Conservation (phyloP, 352 stramenopile genomes). For the Phytopythium chamaehyphon region DNA sequence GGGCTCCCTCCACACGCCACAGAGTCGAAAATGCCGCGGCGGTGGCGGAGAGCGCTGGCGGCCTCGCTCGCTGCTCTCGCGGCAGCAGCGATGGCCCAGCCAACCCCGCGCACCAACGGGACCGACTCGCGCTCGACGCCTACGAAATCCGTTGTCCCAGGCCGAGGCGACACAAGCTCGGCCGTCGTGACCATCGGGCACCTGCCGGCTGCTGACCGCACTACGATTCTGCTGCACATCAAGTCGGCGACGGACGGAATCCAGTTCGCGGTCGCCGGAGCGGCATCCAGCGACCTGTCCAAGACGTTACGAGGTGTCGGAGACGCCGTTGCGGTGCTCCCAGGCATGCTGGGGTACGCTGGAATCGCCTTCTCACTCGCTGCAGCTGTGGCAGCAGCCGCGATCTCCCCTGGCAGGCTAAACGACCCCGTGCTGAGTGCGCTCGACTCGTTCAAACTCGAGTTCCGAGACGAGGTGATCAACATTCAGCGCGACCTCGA, state of each 20-base stretch:
- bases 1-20: no score
- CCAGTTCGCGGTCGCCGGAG: conserved; percentile 30
- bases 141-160: not conserved
- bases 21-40: no score
- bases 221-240: conserved; percentile 21
- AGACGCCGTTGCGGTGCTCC: conserved; percentile 28
- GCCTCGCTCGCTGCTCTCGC: not conserved
- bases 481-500: conserved; percentile 25
- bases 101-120: no score
- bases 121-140: not conserved
- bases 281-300: conserved; percentile 19
- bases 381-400: conserved; percentile 26
- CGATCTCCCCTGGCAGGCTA: conserved; percentile 1
- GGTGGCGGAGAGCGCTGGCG: not conserved
- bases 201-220: conserved; percentile 1
- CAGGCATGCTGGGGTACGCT: conserved; percentile 26
- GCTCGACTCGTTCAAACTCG: conserved; percentile 19
- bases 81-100: no score
- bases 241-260: conserved; percentile 41
- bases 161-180: not conserved
- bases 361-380: conserved; percentile 43
- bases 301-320: conserved; percentile 37
- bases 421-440: conserved; percentile 29
- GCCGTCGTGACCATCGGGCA: conserved; percentile 24
- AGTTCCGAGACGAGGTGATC: conserved; percentile 22